Percentiles rank a stretch among this genome's conserved stretches.
Conservation (phyloP, 2,329 filamentous ascomycete genomes). For the Claviceps cyperi region DNA sequence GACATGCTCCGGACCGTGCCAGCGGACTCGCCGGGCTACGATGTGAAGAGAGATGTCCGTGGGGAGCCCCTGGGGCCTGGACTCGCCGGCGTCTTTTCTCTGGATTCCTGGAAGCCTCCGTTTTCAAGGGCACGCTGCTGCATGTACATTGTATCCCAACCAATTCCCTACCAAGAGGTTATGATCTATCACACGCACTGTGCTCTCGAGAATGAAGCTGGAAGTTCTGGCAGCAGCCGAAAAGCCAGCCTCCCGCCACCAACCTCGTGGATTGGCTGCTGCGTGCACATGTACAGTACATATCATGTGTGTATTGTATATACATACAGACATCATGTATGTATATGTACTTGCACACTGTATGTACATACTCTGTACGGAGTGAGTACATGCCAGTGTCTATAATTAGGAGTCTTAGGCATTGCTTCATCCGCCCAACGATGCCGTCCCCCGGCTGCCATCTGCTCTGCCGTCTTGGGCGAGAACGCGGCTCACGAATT, state of each 20-base stretch:
- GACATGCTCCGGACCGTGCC: not conserved
- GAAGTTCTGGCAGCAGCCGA: not conserved
- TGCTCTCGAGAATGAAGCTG: not conserved
- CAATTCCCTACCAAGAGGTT: too few species aligned
- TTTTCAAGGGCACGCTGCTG: too few species aligned
- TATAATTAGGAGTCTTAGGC: not conserved
- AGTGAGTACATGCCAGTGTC: not conserved
- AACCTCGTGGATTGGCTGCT: not conserved
- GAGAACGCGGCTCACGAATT: not conserved
- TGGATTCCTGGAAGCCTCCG: too few species aligned
- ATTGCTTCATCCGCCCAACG: not conserved
- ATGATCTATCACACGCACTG: too few species aligned
- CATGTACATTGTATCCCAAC: too few species aligned
- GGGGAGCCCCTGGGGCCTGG: not conserved
- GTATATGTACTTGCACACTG: not conserved
- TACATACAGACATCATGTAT: not conserved
- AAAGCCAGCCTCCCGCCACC: not conserved
- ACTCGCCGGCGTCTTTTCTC: too few species aligned
- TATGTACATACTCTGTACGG: not conserved
- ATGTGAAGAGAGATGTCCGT: not conserved
- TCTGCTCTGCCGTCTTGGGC: not conserved
- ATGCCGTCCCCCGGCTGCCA: not conserved
- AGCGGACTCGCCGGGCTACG: not conserved
- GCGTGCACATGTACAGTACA: too few species aligned
- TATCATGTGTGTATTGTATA: too few species aligned